Percentiles rank a stretch among this genome's conserved stretches.
Evolutionary conservation across 176 grass and related monocot genomes (phyloP).

Genomic region (Olyra latifolia): DNA sequence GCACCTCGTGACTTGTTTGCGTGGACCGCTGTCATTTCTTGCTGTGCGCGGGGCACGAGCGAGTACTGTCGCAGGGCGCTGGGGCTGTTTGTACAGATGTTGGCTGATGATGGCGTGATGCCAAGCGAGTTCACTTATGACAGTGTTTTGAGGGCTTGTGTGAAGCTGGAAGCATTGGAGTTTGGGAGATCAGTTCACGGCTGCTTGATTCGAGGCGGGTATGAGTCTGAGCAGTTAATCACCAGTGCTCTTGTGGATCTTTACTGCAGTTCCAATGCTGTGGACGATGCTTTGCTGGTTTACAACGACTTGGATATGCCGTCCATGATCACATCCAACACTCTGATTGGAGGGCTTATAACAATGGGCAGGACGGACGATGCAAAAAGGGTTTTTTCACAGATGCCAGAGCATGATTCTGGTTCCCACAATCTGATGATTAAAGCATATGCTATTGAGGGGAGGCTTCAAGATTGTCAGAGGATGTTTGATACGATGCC

Average conservation of each 20-base stretch:
- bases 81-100: slow-evolving; percentile 39
- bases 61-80: slow-evolving; percentile 34
- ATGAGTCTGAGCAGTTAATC: slow-evolving; percentile 39
- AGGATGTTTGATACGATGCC: slow-evolving; percentile 61
- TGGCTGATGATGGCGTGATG: not conserved
- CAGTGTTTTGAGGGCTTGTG: slow-evolving; percentile 48
- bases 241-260: slow-evolving; percentile 56
- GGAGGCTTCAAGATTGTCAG: slow-evolving; percentile 45
- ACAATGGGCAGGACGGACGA: slow-evolving; percentile 33
- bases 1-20: slow-evolving; percentile 39
- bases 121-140: slow-evolving; percentile 55
- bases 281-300: slow-evolving; percentile 41
- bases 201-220: slow-evolving; percentile 41
- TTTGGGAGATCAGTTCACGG: slow-evolving; percentile 50
- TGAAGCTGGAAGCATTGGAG: slow-evolving; percentile 35
- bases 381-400: slow-evolving; percentile 39
- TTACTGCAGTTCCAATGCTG: slow-evolving; percentile 49
- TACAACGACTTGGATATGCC: slow-evolving; percentile 32
- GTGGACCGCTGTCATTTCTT: slow-evolving; percentile 47
- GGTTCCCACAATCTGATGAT: slow-evolving; percentile 65
- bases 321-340: slow-evolving; percentile 48
- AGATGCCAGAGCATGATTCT: slow-evolving; percentile 41
- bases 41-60: not conserved
- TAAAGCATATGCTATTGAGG: slow-evolving; percentile 42
- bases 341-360: slow-evolving; percentile 45